Percentiles rank a stretch among this genome's conserved stretches.
Evolutionary conservation across 2,329 filamentous ascomycete species (phyloP).

Genomic region (Ophiocordyceps polyrhachis-furcata): DNA sequence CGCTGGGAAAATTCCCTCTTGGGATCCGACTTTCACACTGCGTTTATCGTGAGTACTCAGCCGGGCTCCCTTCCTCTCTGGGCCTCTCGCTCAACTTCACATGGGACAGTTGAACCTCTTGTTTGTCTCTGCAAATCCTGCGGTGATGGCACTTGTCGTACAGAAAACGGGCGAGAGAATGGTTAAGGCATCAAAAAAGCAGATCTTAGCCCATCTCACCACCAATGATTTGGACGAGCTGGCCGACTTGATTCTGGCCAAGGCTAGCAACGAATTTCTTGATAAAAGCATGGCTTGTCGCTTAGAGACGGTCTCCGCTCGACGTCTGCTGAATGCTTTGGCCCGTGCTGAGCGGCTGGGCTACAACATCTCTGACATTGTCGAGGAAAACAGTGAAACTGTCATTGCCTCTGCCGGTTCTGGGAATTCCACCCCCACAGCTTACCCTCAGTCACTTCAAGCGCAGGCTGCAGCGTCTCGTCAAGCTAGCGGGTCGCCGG

Average conservation of each 20-base stretch:
- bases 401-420: too few species aligned
- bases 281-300: constrained; percentile 32
- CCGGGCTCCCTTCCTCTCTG: neutral
- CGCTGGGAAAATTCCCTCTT: constrained; percentile 30
- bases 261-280: constrained; percentile 28
- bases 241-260: constrained; percentile 22
- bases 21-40: constrained; percentile 32
- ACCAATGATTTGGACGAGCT: constrained; percentile 25
- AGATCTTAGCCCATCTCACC: constrained; percentile 22
- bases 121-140: constrained; percentile 23
- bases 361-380: constrained; percentile 31
- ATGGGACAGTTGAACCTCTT: constrained; percentile 27
- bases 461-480: neutral
- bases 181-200: constrained; percentile 10
- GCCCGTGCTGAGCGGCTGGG: constrained; percentile 37
- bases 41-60: constrained; percentile 26
- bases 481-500: neutral
- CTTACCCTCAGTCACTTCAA: neutral
- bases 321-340: constrained; percentile 35
- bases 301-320: constrained; percentile 32
- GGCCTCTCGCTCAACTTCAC: neutral
- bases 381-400: constrained; percentile 18
- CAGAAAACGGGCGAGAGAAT: constrained; percentile 23
- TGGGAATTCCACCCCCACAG: neutral
- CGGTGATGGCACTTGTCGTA: constrained; percentile 19